Base-by-base conservation (phyloP, 1,284 basidiomycete species). In the Violaceomyces palustris region DNA sequence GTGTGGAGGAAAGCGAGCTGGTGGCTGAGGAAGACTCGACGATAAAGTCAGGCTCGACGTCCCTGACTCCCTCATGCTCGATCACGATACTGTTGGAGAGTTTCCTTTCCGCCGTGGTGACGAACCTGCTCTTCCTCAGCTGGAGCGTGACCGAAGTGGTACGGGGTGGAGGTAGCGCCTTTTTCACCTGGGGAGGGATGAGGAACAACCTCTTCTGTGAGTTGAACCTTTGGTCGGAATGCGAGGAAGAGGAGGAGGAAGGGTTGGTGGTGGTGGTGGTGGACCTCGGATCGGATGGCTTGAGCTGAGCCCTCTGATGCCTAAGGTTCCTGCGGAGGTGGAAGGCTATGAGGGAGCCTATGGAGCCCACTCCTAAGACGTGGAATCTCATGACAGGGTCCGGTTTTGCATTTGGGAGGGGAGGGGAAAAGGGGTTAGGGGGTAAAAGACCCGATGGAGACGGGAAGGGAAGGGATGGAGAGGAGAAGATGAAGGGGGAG, bases 321-420 rank as follows among this genome's bases (percentile, higher is more conserved):
- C n/a, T n/a, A n/a, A n/a, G n/a, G n/a, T n/a, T n/a, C n/a, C n/a
- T n/a, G 43, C 54, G 59, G 37, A 70, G 43, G 34, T 73, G 70
- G 37, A 66, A 62, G 15, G 67, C 67, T 21, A 73, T 46, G 18
- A 73, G 55, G 14, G 67, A 57, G 38, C 70, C 70, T 26, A 71
- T 61, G 25, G 64, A 57, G 27, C 70, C 70, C 7, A 70, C 63
- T 34, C 70, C 70, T 4, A 71, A 45, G 36, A 73, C 56, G 44
- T 73, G 70, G 40, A 69, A 67, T 10, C 66, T 58, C 70, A 72
- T 72, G 34, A 22, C 34, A 4, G 39, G 3, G 29, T 24, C n/a
- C n/a, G n/a, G n/a, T n/a, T n/a, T n/a, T n/a, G n/a, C n/a, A n/a
- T n/a, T n/a, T n/a, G n/a, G n/a, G n/a, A n/a, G n/a, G n/a, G n/a